phyloP scores from a whole-genome alignment of 1,284 basidiomycete genomes.

The Tilletia indica region DNA sequence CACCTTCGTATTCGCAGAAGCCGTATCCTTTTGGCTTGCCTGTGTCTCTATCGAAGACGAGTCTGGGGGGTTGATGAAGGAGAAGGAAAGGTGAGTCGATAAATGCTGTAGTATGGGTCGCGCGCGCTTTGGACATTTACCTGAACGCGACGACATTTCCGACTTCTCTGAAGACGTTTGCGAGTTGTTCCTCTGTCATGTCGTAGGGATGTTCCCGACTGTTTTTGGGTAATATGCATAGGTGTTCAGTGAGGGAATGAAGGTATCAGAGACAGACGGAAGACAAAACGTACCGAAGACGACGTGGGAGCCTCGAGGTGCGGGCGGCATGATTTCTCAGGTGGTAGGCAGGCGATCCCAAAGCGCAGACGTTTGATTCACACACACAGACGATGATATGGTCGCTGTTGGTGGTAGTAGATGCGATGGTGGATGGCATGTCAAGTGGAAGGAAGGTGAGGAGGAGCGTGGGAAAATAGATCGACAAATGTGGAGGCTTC shows the following conservation, averaged over 20 bases:
- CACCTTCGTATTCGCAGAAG: constrained; percentile 94
- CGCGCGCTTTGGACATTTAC: constrained; percentile 1
- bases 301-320: constrained; percentile 25
- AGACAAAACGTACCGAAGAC: constrained; percentile 27
- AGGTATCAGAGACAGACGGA: too few relatives aligned
- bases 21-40: constrained; percentile 96
- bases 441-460: background rate
- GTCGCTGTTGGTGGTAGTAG: too few relatives aligned
- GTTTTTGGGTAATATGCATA: background rate
- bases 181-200: constrained; percentile 54
- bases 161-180: constrained; percentile 52
- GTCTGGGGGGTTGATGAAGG: constrained; percentile 18
- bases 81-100: background rate
- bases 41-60: constrained; percentile 88
- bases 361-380: background rate
- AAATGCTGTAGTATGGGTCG: background rate
- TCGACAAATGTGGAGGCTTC: too few relatives aligned
- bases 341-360: background rate
- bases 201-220: constrained; percentile 56
- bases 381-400: too few relatives aligned
- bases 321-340: background rate
- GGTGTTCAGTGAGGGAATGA: too few relatives aligned
- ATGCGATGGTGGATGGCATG: background rate
- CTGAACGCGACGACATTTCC: constrained; percentile 51
- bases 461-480: background rate